Conservation (phyloP, 163 green algal genomes). For the Scenedesmus sp. region DNA sequence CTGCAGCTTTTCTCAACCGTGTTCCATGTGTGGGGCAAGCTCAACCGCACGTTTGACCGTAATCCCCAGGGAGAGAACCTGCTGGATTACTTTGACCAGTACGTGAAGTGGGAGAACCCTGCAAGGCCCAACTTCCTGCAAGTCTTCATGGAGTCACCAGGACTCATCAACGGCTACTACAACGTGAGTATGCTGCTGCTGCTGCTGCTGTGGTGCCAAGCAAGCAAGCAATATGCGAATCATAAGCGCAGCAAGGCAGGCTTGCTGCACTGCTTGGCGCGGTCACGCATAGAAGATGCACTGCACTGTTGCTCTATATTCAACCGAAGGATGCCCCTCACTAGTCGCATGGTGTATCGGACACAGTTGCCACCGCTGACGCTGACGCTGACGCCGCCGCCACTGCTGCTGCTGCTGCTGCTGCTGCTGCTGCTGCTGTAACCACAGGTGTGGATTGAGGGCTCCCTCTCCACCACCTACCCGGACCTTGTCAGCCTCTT, state of each 20-base stretch:
- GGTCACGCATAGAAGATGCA: too few species aligned
- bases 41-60: slow-evolving; percentile 54
- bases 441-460: slow-evolving; percentile 49
- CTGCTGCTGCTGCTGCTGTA: background rate
- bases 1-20: slow-evolving; percentile 53
- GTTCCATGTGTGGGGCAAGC: slow-evolving; percentile 59
- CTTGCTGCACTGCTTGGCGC: too few species aligned
- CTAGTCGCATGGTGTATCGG: too few species aligned
- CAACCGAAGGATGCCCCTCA: too few species aligned
- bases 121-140: slow-evolving; percentile 47
- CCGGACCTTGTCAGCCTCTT: slow-evolving; percentile 52
- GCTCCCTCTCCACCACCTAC: slow-evolving; percentile 44
- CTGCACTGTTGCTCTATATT: too few species aligned
- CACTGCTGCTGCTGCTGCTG: background rate
- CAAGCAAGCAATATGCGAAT: too few species aligned
- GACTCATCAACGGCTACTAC: slow-evolving; percentile 54
- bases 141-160: slow-evolving; percentile 50
- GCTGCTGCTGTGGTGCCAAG: background rate
- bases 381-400: background rate
- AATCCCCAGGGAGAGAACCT: slow-evolving; percentile 36
- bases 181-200: slow-evolving; percentile 34
- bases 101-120: slow-evolving; percentile 52
- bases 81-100: slow-evolving; percentile 59
- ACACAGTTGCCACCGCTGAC: too few species aligned
- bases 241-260: too few species aligned